Evolutionary conservation across 768 basidiomycete species (phyloP).

Genomic region (Naganishia antarctica): DNA sequence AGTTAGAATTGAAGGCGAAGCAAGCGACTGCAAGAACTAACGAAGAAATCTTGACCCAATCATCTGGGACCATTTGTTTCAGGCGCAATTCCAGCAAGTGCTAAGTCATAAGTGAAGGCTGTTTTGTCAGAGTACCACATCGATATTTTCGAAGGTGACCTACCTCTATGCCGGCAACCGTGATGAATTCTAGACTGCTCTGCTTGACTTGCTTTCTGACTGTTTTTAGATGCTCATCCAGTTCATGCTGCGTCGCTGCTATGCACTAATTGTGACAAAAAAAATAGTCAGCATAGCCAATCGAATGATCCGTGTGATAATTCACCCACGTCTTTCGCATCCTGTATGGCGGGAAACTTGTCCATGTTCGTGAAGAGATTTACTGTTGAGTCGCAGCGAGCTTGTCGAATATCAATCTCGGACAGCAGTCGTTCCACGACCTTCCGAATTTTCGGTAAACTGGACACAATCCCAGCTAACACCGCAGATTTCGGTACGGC

Average conservation of each 20-base stretch:
- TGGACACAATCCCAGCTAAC: constrained; percentile 64
- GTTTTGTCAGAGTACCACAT: no score
- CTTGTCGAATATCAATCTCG: constrained; percentile 60
- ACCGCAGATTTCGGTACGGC: constrained; percentile 63
- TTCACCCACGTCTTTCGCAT: constrained; percentile 59
- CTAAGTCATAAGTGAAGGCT: no score
- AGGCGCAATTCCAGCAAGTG: constrained; percentile 80
- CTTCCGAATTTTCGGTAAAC: constrained; percentile 63
- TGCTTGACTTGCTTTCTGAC: constrained; percentile 68
- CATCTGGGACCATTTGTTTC: constrained; percentile 46
- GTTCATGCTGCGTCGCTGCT: constrained; percentile 63
- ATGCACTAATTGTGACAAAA: constrained; percentile 55
- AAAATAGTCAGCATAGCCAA: not conserved
- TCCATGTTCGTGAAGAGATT: constrained; percentile 62
- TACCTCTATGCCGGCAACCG: constrained; percentile 67
- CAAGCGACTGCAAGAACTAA: constrained; percentile 24
- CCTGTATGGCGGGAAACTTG: constrained; percentile 58
- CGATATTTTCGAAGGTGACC: constrained; percentile 24
- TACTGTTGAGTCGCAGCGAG: constrained; percentile 64
- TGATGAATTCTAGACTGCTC: constrained; percentile 68
- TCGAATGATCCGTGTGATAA: not conserved
- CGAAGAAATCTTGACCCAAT: constrained; percentile 55
- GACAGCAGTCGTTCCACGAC: constrained; percentile 58
- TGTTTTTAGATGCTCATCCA: constrained; percentile 66
- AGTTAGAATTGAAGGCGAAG: not conserved